Conservation (phyloP, 495 filamentous ascomycete species). For the Gamarada debralockiae region DNA sequence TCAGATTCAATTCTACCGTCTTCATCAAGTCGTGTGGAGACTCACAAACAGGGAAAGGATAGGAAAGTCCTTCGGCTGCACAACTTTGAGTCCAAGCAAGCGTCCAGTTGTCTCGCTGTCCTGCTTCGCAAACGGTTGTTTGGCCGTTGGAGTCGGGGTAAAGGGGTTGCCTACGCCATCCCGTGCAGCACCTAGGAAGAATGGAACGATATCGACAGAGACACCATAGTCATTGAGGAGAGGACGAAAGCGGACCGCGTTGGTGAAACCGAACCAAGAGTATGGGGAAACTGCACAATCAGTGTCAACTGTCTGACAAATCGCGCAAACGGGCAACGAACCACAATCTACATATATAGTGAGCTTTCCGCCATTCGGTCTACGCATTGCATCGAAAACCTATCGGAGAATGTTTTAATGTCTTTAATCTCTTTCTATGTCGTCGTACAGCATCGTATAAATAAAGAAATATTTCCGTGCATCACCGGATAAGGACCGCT, state of each 20-base stretch:
- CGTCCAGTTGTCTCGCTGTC: constrained; percentile 8
- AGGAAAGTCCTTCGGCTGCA: constrained; percentile 11
- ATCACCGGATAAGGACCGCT: too few relatives aligned
- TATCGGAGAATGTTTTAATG: not conserved
- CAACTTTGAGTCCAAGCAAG: constrained; percentile 11
- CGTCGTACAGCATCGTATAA: too few relatives aligned
- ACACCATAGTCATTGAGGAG: constrained; percentile 9
- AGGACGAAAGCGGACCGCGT: constrained; percentile 2
- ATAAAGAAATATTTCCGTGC: too few relatives aligned
- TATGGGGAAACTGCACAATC: constrained; percentile 6
- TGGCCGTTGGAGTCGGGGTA: constrained; percentile 10
- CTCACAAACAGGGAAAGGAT: constrained; percentile 12
- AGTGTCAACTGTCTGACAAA: not conserved
- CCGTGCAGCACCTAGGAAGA: constrained; percentile 16
- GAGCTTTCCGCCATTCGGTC: constrained; percentile 5
- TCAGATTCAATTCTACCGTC: not conserved
- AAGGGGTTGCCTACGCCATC: constrained; percentile 10
- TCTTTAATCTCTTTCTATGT: too few relatives aligned
- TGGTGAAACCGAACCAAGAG: constrained; percentile 20
- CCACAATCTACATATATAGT: constrained; percentile 19
- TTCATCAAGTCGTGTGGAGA: not conserved
- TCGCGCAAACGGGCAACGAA: not conserved
- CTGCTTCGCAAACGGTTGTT: constrained; percentile 10
- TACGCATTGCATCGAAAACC: constrained; percentile 1
- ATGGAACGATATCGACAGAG: constrained; percentile 15